These are phyloP conservation scores for Apophysomyces sp. DNA, from an alignment of 371 early-diverging fungal species.

Conservation along the genomic window DNA sequence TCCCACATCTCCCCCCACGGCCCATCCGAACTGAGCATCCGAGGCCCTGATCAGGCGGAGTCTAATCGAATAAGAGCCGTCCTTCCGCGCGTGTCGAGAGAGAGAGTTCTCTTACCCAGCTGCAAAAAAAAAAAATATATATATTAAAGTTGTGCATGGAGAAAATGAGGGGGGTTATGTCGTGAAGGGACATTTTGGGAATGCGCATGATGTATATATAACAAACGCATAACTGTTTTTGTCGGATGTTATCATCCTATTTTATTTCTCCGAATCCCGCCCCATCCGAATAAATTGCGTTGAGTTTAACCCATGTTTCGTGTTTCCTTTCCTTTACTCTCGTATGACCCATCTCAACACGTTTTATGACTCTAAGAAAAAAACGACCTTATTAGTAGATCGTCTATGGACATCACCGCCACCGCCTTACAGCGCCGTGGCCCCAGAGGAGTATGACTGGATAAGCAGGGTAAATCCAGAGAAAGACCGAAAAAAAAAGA, in stretches of 20 bases:
- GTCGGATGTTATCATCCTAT: not conserved
- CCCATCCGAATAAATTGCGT: not conserved
- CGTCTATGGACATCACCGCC: not conserved
- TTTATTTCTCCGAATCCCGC: not conserved
- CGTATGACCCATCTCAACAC: not conserved
- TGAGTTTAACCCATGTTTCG: not conserved
- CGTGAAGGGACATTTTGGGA: too few species aligned
- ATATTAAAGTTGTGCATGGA: too few species aligned
- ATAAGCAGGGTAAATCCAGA: not conserved
- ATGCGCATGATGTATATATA: not conserved
- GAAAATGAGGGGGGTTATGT: too few species aligned
- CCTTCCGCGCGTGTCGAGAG: too few species aligned
- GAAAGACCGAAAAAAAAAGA: not conserved
- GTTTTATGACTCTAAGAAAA: not conserved
- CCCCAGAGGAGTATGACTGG: not conserved
- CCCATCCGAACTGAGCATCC: too few species aligned
- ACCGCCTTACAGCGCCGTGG: not conserved
- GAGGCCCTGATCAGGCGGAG: too few species aligned
- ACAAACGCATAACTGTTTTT: not conserved
- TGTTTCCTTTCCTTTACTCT: not conserved
- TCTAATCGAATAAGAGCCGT: too few species aligned
- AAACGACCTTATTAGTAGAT: not conserved
- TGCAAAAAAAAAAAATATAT: too few species aligned
- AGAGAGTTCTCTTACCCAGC: too few species aligned
- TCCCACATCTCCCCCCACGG: too few species aligned